phyloP scores from a whole-genome alignment of 129 eudicot genomes.

The Apium graveolens region DNA sequence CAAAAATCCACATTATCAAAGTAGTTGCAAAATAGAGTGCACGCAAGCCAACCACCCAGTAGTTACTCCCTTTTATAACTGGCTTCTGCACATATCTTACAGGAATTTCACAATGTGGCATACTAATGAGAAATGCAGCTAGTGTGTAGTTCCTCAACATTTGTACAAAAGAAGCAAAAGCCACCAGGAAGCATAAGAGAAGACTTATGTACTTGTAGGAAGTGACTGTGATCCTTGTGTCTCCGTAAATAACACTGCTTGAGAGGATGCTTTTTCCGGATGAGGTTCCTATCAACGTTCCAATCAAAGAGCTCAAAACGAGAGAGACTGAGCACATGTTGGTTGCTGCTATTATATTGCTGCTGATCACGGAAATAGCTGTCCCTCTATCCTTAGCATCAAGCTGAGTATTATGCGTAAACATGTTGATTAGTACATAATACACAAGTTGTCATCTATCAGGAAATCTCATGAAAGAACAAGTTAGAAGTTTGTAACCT shows the following conservation, averaged over 20 bases:
- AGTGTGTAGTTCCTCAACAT: conserved; percentile 49
- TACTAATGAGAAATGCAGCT: conserved; percentile 63
- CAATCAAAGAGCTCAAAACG: conserved; percentile 56
- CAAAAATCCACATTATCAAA: conserved; percentile 67
- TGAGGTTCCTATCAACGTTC: conserved; percentile 64
- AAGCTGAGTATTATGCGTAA: conserved; percentile 23
- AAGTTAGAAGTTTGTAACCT: conserved; percentile 28
- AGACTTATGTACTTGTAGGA: conserved; percentile 54
- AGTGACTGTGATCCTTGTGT: conserved; percentile 31
- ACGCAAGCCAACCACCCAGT: conserved; percentile 59
- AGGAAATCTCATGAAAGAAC: not conserved
- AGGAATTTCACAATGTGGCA: conserved; percentile 55
- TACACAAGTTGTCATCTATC: not conserved
- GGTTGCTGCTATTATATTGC: conserved; percentile 60
- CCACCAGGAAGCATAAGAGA: conserved; percentile 46
- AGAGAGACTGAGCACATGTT: conserved; percentile 51
- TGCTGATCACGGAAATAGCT: conserved; percentile 42
- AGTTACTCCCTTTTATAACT: conserved; percentile 54
- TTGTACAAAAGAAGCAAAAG: conserved; percentile 63
- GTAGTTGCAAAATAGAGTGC: conserved; percentile 61
- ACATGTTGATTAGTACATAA: not conserved
- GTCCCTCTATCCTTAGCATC: conserved; percentile 51
- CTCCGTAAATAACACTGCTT: conserved; percentile 50
- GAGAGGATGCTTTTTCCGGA: conserved; percentile 23
- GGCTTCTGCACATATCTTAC: conserved; percentile 39